Evolutionary conservation across 495 filamentous ascomycete species (phyloP), one percentile per base, ranked within the genome.

Genomic region (Xylaria curta): DNA sequence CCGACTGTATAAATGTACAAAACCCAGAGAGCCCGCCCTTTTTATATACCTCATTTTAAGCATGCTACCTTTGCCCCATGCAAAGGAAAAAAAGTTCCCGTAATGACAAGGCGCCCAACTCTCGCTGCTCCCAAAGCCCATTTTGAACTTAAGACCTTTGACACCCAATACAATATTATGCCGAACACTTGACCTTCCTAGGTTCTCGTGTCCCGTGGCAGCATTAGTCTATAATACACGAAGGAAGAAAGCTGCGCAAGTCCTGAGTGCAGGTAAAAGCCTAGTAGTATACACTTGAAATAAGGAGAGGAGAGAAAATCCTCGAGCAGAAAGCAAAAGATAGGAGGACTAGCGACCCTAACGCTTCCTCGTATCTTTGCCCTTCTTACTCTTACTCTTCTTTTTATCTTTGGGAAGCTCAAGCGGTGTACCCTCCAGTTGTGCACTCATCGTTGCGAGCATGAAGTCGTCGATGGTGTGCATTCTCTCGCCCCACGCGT

Each of bases 391-490:
- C 82, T 92, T 96, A 58, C 82, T 82, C 84, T 89, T 92, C 79
- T 89, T 94, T 81, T 92, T 94, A 76, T 95, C 93, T 74, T 86
- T 87, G 5, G 94, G 93, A 66, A 94, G 86, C 70, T 94, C 90
- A 63, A 97, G 85, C 36, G 92, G 90, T 69, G 94, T 91, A 68
- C 92, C 90, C 75, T 91, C 90, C 61, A 96, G 85, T 78, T 94
- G 89, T 84, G 86, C 90, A 71, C 92, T 86, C 89, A 97, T 92
- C 71, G 89, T 89, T 36, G 85, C 83, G 67, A 98, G 82, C 88
- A 98, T 93, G 77, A 94, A 97, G 53, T 95, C 93, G 76, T 99
- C 95, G 36, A 97, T 87, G 0, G 76, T 87, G 72, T 89, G 86
- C 42, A 90, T 86, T 53, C 76, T 78, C 67, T 84, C 84, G n/a